Base-by-base conservation (phyloP, 495 filamentous ascomycete genomes). In the Cercophora newfieldiana region DNA sequence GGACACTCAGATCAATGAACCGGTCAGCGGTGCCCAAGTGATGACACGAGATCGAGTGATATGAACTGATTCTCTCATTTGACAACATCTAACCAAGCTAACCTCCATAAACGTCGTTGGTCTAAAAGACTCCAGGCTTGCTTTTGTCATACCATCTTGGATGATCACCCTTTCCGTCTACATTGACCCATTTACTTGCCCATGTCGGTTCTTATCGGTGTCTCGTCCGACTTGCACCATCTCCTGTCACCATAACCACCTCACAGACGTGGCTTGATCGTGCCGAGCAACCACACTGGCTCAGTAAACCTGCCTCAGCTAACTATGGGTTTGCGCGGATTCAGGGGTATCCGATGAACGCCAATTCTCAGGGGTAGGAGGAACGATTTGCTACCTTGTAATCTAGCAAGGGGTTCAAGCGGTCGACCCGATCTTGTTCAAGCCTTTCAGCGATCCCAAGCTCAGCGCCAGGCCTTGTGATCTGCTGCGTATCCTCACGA, bases 401-500 rank as follows among this genome's bases (percentile, higher is more conserved):
- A 14, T 31, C 51, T 55, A 21, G 12, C 53, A 29, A 14, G 29
- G 7, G 26, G 12, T 57, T 79, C 63, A 83, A 72, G 81, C 80
- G 7, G 73, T 68, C 37, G 81, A 80, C 47, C 87, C 87, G 67
- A 89, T 88, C 80, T 93, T 94, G 78, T 94, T 95, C 68, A 99
- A 81, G 3, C 96, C 96, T 81, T 99, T 99, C 72, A 99, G 83
- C 48, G 91, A 94, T 19, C 96, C 96, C 64, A 99, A 81, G 77
- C 94, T 97, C 66, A 99, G 81, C 3, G 96, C 96, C 64, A 99
- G 83, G 57, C 95, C 96, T 81, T 99, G 96, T 5, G 93, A 97
- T 71, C 96, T 90, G 83, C 93, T 97, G 79, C 96, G 88, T 84
- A 99, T 99, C 71, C 96, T 90, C 60, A 99, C 92, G 76, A 99